Evolutionary conservation across 1,284 basidiomycete species (phyloP), one percentile per base, ranked within the genome.

Genomic region (Malassezia globosa): DNA sequence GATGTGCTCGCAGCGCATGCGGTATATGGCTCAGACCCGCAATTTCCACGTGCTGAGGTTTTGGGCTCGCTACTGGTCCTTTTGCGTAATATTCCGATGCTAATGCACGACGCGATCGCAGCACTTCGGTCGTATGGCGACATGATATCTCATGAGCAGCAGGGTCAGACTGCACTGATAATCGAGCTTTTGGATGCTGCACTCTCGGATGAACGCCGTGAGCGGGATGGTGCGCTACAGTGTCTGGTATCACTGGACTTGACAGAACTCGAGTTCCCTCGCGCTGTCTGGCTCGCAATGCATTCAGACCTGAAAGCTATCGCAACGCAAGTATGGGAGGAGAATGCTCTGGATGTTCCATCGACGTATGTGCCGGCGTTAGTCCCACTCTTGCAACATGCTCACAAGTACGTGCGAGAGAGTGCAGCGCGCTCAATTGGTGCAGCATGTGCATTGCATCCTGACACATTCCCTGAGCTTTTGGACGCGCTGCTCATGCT

Each of bases 171-270:
- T 50, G 42, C 49, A 18, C 40, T 51, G 5, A 47, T 59, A 29
- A 48, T 60, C 33, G 59, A 58, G 48, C 75, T 97, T 37, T 75
- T 96, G 21, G 73, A 72, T 10, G 86, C 87, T 10, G 83, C 82
- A 0, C 77, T 97, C 10, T 76, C 80, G n/a, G 84, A 89, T 59
- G 94, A 97, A 64, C 82, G 83, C 0, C 85, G 88, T 66, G 86
- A 87, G 4, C 80, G 92, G 31, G 85, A 84, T 59, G 83, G 89
- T 4, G 87, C 85, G 64, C 75, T 97, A n/a, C 89, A 95, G 66
- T 80, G 89, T 0, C 76, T 96, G 5, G 86, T 88, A 77, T 84
- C 88, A 0, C 84, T 97, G 60, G 94, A 97, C 74, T 72, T 97
- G 36, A 97, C 90, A 0, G 90, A 96, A 44, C 72, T 88, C 35